Conservation (phyloP, 2,329 filamentous ascomycete genomes). For the Epichloe coenophiala region DNA sequence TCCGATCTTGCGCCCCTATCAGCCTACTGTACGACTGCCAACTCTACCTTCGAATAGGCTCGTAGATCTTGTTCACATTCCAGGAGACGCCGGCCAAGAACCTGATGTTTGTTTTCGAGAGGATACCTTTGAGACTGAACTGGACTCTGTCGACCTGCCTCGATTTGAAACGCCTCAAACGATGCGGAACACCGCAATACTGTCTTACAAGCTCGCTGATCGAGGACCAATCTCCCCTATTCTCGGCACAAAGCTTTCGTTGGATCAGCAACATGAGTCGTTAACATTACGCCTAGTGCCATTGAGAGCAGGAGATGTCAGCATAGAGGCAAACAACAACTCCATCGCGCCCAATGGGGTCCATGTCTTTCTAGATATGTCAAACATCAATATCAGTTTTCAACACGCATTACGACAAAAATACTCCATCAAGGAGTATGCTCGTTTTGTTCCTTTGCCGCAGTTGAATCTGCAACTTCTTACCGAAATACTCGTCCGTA, state of each 20-base stretch:
- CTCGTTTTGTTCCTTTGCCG: conserved; percentile 47
- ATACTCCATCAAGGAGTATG: conserved; percentile 39
- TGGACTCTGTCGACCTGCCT: not conserved
- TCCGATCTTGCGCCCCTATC: not conserved
- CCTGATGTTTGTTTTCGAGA: not conserved
- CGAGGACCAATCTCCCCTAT: conserved; percentile 13
- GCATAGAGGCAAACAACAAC: conserved; percentile 10
- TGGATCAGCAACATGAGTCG: conserved; percentile 13
- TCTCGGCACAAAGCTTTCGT: conserved; percentile 10
- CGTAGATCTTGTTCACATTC: not conserved
- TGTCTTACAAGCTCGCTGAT: conserved; percentile 16
- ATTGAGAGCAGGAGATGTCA: conserved; percentile 13
- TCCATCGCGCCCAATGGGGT: conserved; percentile 28
- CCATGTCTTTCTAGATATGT: conserved; percentile 63
- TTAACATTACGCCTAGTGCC: conserved; percentile 14
- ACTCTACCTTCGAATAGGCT: not conserved
- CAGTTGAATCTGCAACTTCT: conserved; percentile 63
- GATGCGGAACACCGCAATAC: not conserved
- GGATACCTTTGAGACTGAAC: not conserved
- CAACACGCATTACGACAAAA: conserved; percentile 56
- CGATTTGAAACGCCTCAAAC: not conserved
- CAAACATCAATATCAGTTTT: conserved; percentile 84
- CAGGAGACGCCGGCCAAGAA: not conserved
- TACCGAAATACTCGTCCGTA: conserved; percentile 64
- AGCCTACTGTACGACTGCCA: not conserved